These are phyloP conservation scores for Rickenella mellea DNA, from an alignment of 768 basidiomycete species.

Conservation along the genomic window DNA sequence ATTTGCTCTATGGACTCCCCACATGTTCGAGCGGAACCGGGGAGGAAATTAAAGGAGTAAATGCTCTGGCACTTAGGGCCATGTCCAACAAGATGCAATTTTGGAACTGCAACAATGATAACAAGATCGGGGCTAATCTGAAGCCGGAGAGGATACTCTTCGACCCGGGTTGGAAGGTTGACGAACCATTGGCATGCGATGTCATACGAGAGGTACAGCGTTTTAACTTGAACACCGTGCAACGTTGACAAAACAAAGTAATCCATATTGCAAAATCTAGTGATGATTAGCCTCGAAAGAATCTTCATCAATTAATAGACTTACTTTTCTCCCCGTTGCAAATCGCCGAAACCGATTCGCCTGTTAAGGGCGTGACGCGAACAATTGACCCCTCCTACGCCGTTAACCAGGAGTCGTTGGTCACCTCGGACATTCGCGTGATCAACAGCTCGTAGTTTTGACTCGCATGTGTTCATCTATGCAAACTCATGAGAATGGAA, in stretches of 20 bases:
- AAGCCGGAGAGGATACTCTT: background rate
- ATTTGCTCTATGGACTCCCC: slow-evolving; percentile 21
- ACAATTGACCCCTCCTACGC: background rate
- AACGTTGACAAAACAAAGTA: slow-evolving; percentile 15
- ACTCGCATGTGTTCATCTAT: slow-evolving; percentile 9
- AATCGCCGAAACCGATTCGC: slow-evolving; percentile 17
- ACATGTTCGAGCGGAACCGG: slow-evolving; percentile 14
- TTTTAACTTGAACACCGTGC: slow-evolving; percentile 1
- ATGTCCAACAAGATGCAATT: slow-evolving; percentile 6
- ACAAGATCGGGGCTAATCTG: background rate
- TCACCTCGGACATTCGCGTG: slow-evolving; percentile 5
- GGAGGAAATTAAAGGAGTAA: slow-evolving; percentile 15
- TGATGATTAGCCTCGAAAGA: background rate
- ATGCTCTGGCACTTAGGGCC: slow-evolving; percentile 1
- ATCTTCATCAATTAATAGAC: slow-evolving; percentile 1
- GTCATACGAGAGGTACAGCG: slow-evolving; percentile 18
- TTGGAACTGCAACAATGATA: slow-evolving; percentile 1
- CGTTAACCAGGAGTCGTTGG: background rate
- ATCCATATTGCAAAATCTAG: slow-evolving; percentile 20
- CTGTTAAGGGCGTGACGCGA: slow-evolving; percentile 23
- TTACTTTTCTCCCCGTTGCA: slow-evolving; percentile 25
- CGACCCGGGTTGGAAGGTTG: slow-evolving; percentile 12
- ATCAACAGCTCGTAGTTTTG: slow-evolving; percentile 8
- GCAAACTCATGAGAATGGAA: background rate
- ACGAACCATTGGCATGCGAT: slow-evolving; percentile 16